Conservation (phyloP, 179 eudicot species). For the Sideroxylon spinosum region DNA sequence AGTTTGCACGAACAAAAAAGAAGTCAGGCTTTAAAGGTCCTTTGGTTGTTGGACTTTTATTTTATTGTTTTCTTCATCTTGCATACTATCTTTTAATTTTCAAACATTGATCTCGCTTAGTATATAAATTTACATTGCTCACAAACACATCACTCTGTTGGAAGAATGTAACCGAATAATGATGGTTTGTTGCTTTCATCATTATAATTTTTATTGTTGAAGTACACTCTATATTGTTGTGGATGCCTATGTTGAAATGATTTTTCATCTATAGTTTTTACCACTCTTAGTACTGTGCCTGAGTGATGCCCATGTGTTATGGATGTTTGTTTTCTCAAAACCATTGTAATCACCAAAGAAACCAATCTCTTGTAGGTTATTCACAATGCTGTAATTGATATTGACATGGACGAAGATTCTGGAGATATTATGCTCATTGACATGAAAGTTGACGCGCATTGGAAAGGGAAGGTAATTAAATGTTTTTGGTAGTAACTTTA, state of each 20-base stretch:
- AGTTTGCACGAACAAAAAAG: too few species aligned
- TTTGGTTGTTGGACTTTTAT: too few species aligned
- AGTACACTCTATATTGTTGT: too few species aligned
- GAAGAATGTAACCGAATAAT: too few species aligned
- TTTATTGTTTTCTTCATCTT: too few species aligned
- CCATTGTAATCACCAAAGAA: background rate
- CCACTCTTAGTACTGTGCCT: background rate
- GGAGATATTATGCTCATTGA: conserved; percentile 36
- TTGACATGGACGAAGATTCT: conserved; percentile 56
- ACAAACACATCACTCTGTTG: background rate
- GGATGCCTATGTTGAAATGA: too few species aligned
- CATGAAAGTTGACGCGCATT: conserved; percentile 22
- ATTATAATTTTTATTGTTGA: too few species aligned
- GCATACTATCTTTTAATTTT: too few species aligned
- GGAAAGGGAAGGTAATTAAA: conserved; percentile 64
- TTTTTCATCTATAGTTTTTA: background rate
- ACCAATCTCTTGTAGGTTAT: conserved; percentile 34
- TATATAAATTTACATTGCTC: background rate
- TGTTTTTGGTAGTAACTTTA: background rate
- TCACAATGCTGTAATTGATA: conserved; percentile 43
- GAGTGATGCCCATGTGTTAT: background rate
- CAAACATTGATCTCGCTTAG: too few species aligned
- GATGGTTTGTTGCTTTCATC: too few species aligned
- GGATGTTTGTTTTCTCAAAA: conserved; percentile 3
- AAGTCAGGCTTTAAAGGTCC: too few species aligned